Conservation (phyloP, 257 asterid genomes). For the Forsythia suspensa region DNA sequence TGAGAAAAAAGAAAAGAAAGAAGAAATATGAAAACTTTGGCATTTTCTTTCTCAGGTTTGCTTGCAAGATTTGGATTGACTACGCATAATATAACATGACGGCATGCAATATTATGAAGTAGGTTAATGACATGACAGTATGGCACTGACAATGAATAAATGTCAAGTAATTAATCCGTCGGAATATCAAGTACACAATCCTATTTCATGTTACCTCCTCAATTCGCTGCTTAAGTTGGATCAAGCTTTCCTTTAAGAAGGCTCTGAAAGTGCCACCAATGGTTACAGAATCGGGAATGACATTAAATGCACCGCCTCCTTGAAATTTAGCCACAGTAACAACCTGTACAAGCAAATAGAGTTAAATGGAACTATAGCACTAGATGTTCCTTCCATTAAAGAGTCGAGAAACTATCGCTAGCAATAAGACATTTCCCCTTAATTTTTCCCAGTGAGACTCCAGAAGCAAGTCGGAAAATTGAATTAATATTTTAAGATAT, state of each 20-base stretch:
- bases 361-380: background rate
- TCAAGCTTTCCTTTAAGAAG: slow-evolving; percentile 66
- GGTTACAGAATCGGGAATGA: slow-evolving; percentile 89
- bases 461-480: background rate
- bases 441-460: background rate
- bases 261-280: slow-evolving; percentile 95
- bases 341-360: slow-evolving; percentile 47
- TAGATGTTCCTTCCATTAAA: background rate
- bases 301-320: slow-evolving; percentile 93
- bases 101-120: background rate
- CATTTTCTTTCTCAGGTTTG: too few relatives aligned
- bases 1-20: background rate
- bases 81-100: background rate
- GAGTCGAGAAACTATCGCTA: background rate
- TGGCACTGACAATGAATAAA: background rate
- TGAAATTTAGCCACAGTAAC: slow-evolving; percentile 81
- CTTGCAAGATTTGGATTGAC: too few relatives aligned
- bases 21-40: too few relatives aligned
- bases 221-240: slow-evolving; percentile 68
- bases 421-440: background rate
- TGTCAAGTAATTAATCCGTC: background rate
- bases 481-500: background rate
- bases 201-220: slow-evolving; percentile 53
- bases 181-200: background rate
- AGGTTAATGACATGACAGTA: background rate